phyloP scores from a whole-genome alignment of 1,139 yeast genomes.

The Saccharomycopsis hybrid region DNA sequence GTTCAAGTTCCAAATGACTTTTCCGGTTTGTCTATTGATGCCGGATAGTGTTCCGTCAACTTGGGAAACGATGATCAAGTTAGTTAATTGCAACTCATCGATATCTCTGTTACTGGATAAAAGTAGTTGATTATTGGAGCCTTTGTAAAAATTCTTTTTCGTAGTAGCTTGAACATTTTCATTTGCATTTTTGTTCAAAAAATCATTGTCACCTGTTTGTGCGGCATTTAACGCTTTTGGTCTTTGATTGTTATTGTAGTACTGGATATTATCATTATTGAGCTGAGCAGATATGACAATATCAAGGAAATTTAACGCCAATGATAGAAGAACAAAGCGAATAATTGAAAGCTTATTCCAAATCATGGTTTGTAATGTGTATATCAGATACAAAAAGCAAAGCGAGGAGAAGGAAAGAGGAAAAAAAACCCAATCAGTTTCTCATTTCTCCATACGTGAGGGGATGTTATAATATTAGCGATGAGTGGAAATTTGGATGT shows the following conservation, averaged over 20 bases:
- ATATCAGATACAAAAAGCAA: too few relatives aligned
- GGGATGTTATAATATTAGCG: too few relatives aligned
- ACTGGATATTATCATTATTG: neutral
- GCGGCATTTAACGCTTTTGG: neutral
- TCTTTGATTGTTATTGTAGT: neutral
- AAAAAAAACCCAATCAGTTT: too few relatives aligned
- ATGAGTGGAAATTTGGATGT: too few relatives aligned
- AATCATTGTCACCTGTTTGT: too few relatives aligned
- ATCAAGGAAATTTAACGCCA: neutral
- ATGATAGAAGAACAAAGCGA: too few relatives aligned
- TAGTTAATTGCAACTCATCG: constrained; percentile 16
- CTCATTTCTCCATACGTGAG: too few relatives aligned
- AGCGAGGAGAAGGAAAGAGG: too few relatives aligned
- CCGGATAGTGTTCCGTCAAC: constrained; percentile 87
- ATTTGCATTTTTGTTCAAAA: too few relatives aligned
- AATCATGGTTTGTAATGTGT: too few relatives aligned
- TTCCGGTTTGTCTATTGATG: constrained; percentile 70
- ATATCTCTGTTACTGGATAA: constrained; percentile 14
- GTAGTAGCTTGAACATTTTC: neutral
- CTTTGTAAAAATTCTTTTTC: constrained; percentile 6
- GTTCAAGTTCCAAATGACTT: constrained; percentile 68
- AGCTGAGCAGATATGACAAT: neutral
- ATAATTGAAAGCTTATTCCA: too few relatives aligned
- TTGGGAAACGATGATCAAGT: constrained; percentile 19
- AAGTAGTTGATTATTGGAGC: constrained; percentile 13